Conservation (phyloP, 1,284 basidiomycete species). For the Grifola frondosa region DNA sequence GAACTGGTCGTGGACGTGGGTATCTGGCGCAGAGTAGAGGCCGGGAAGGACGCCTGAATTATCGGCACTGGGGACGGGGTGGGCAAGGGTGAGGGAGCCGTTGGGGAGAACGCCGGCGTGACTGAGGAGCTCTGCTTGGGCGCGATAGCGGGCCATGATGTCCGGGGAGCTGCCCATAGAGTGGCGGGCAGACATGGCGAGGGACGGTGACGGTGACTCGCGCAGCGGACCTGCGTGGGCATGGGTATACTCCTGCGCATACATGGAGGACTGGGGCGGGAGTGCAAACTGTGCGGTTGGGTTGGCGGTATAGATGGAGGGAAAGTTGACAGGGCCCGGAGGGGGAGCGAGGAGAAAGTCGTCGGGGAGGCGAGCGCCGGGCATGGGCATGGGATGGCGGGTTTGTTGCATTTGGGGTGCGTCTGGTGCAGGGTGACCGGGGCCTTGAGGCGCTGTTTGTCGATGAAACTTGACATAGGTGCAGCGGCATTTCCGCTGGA, state of each 20-base stretch:
- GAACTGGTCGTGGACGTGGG: conserved; percentile 12
- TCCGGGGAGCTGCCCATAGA: conserved; percentile 33
- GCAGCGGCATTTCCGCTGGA: conserved; percentile 72
- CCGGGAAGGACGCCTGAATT: conserved; percentile 15
- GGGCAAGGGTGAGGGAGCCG: conserved; percentile 19
- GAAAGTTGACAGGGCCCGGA: conserved; percentile 20
- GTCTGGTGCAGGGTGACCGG: conserved; percentile 48
- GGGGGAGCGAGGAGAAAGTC: conserved; percentile 29
- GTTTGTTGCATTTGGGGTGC: conserved; percentile 18
- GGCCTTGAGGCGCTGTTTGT: conserved; percentile 75
- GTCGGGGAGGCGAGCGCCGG: conserved; percentile 32
- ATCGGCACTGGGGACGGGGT: conserved; percentile 14
- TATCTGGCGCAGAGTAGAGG: conserved; percentile 11
- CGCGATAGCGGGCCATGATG: conserved; percentile 47
- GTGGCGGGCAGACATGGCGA: conserved; percentile 11
- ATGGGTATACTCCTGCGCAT: conserved; percentile 18
- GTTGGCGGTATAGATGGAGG: conserved; percentile 19
- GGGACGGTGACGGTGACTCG: conserved; percentile 8
- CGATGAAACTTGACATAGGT: conserved; percentile 84
- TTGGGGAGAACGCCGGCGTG: conserved; percentile 32
- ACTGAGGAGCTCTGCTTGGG: conserved; percentile 44
- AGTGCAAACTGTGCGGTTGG: conserved; percentile 19
- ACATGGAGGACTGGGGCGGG: conserved; percentile 16
- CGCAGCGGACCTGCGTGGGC: conserved; percentile 15
- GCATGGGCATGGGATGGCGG: conserved; percentile 22